A percentile compares a stretch with the other conserved stretches of the same genome.
These are phyloP conservation scores for Leishmania tarentolae DNA, from an alignment of 208 protist species.

Conservation along the genomic window DNA sequence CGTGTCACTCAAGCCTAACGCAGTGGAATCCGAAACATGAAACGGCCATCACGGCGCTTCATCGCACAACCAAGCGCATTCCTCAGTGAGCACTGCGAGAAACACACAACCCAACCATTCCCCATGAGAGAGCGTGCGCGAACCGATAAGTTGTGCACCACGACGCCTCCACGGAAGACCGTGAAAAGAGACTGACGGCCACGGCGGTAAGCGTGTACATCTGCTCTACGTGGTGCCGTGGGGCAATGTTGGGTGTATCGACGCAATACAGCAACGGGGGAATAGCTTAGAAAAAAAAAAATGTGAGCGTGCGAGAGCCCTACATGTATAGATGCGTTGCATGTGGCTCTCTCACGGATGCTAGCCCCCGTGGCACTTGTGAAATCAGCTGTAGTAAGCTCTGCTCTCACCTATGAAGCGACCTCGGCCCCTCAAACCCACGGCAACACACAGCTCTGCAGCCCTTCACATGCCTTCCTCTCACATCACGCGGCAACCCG, in stretches of 20 bases:
- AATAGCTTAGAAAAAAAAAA: neutral
- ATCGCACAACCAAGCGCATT: no score
- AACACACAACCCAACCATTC: neutral
- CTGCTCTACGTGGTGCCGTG: neutral
- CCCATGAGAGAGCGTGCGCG: neutral
- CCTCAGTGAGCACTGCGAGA: no score
- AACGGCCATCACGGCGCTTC: no score
- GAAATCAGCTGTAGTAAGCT: neutral
- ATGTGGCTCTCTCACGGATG: neutral
- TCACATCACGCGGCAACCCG: neutral
- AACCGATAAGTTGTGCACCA: no score
- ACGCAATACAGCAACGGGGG: neutral
- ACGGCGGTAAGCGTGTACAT: neutral
- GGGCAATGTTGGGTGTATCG: neutral
- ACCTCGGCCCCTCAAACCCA: neutral
- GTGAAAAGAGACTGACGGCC: no score
- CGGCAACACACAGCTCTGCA: neutral
- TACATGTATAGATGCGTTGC: neutral
- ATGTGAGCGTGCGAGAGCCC: neutral
- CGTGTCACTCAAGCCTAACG: no score
- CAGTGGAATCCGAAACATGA: no score
- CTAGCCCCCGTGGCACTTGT: neutral
- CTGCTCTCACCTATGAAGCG: neutral
- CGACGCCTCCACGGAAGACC: neutral
- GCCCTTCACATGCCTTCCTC: neutral